These are phyloP conservation scores for Diaporthe citri DNA, from an alignment of 2,329 filamentous ascomycete genomes.

Conservation along the genomic window DNA sequence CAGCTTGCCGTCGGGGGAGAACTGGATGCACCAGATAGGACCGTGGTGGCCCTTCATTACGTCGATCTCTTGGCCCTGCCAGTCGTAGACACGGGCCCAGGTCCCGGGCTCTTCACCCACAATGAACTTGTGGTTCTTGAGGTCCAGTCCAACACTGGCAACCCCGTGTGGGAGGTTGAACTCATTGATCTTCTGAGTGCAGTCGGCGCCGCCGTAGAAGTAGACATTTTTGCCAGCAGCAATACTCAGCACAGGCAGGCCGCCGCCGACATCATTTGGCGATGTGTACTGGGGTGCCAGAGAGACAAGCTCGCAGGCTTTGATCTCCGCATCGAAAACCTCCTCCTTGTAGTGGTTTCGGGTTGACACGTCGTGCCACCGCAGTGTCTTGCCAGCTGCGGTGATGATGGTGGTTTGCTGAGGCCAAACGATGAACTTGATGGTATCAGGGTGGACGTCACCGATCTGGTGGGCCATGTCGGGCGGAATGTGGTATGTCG, in stretches of 20 bases:
- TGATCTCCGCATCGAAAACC: slow-evolving; percentile 85
- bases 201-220: slow-evolving; percentile 85
- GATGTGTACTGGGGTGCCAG: slow-evolving; percentile 71
- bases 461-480: slow-evolving; percentile 88
- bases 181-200: slow-evolving; percentile 81
- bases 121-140: slow-evolving; percentile 83
- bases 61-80: slow-evolving; percentile 89
- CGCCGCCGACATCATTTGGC: slow-evolving; percentile 73
- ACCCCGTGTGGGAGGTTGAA: slow-evolving; percentile 86
- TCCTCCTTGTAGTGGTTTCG: slow-evolving; percentile 82
- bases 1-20: slow-evolving; percentile 94
- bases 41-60: slow-evolving; percentile 97
- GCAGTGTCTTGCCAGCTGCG: slow-evolving; percentile 89
- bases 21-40: slow-evolving; percentile 95
- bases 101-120: slow-evolving; percentile 93
- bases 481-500: slow-evolving; percentile 64
- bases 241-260: slow-evolving; percentile 82
- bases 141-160: slow-evolving; percentile 89
- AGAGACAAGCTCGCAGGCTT: slow-evolving; percentile 89
- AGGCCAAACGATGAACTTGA: slow-evolving; percentile 98
- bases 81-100: slow-evolving; percentile 95
- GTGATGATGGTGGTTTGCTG: slow-evolving; percentile 89
- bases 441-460: slow-evolving; percentile 85
- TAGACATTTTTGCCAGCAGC: slow-evolving; percentile 95
- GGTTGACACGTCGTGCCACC: slow-evolving; percentile 92